Conservation (phyloP, 768 basidiomycete species). For the Boletus pseudo-olivaceus region DNA sequence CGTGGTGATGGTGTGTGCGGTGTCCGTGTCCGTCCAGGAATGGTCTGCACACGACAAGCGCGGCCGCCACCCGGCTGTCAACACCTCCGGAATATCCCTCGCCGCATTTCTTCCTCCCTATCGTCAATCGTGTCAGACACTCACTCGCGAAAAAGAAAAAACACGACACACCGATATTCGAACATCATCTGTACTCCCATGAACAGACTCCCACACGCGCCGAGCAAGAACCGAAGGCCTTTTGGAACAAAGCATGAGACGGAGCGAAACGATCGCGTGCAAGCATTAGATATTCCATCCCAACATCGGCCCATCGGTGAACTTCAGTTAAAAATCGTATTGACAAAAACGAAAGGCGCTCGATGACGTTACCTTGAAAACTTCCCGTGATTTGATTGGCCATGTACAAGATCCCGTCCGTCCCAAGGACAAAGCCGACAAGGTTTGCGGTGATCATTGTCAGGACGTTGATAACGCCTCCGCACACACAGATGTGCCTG, state of each 20-base stretch:
- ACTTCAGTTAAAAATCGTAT: not conserved
- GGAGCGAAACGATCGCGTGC: not conserved
- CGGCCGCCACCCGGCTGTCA: conserved; percentile 17
- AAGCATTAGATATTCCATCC: not conserved
- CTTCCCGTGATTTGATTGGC: conserved; percentile 57
- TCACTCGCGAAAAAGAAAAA: not conserved
- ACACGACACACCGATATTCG: conserved; percentile 73
- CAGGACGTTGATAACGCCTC: conserved; percentile 79
- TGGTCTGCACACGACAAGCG: not conserved
- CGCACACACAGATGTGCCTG: conserved; percentile 77
- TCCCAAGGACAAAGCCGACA: conserved; percentile 90
- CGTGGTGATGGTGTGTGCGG: not conserved
- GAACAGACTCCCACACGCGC: conserved; percentile 65
- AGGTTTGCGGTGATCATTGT: conserved; percentile 93
- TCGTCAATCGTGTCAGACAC: conserved; percentile 1
- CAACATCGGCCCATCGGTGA: not conserved
- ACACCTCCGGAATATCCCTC: conserved; percentile 54
- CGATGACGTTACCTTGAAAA: conserved; percentile 49
- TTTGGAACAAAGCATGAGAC: not conserved
- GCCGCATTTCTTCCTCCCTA: conserved; percentile 72
- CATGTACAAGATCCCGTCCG: conserved; percentile 74
- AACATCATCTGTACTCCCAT: conserved; percentile 91
- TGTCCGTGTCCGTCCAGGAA: not conserved
- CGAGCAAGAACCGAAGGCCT: conserved; percentile 67
- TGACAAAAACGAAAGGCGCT: not conserved